Base-by-base conservation (phyloP, 306 rosid species). In the Coriaria nepalensis region DNA sequence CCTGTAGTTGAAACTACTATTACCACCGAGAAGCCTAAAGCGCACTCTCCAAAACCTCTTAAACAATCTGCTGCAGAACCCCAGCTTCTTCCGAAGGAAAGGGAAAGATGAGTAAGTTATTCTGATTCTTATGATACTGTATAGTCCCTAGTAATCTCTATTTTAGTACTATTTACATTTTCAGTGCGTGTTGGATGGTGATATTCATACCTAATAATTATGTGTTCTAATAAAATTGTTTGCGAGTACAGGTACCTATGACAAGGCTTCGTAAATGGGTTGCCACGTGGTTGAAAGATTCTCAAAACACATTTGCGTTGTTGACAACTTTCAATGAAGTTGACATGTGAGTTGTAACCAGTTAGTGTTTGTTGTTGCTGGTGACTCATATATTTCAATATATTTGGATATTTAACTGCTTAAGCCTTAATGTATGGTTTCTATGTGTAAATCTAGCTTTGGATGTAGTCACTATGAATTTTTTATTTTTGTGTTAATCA, bases 281-380 rank as follows among this genome's bases (percentile, higher is more conserved):
- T 53, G 83, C 86, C 43, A 70, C 67, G 34, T 62, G 86, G 29
- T 71, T 84, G 86, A 84, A 84, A 50, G 94, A 84, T 68, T 77
- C 94, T 48, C 94, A 84, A 50, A 84, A 84, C 75, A 84, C 92
- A 40, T 84, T 69, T 50, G 94, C 94, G 35, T 51, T 84, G 94
- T 72, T 84, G 67, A 72, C 94, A 6, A 84, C 94, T 51, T 77
- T 84, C 73, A 80, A 84, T 70, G 94, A 84, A 78, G 83, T 84
- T 57, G 90, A 84, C 68, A 84, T 80, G 86, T 80, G 64, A 66
- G 86, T 77, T 61, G 33, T 7, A 8, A 47, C 43, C 13, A 42
- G 43, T 49, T 15, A 10, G 14, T 35, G 29, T 50, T 44, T 55
- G 29, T 60, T 40, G 53, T 40, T 40, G 14, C 35, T 43, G 37